Conservation (phyloP, 2,329 filamentous ascomycete genomes). For the Venturia asperata region DNA sequence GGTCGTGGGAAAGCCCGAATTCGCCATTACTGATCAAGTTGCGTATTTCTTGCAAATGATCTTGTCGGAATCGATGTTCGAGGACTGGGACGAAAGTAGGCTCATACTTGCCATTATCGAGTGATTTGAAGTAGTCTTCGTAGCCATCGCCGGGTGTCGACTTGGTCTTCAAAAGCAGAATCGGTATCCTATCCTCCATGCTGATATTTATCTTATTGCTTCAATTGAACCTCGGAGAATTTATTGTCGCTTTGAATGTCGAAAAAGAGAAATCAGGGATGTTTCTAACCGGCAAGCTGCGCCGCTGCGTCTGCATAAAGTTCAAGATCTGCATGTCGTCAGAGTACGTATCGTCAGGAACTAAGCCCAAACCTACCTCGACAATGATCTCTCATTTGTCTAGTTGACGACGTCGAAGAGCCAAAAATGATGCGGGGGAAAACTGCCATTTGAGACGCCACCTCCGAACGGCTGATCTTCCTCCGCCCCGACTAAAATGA, state of each 20-base stretch:
- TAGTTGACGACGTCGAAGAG: background rate
- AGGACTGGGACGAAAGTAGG: constrained; percentile 71
- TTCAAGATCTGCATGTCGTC: constrained; percentile 18
- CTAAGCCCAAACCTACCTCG: constrained; percentile 11
- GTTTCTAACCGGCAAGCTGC: background rate
- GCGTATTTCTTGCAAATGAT: constrained; percentile 49
- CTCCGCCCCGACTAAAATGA: constrained; percentile 19
- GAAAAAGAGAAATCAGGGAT: background rate
- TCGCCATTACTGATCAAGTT: constrained; percentile 41
- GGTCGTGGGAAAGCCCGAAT: constrained; percentile 26
- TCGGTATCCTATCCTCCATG: constrained; percentile 37
- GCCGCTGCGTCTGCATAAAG: background rate
- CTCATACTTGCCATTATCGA: constrained; percentile 45
- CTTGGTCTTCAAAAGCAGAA: constrained; percentile 72
- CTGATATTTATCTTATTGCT: constrained; percentile 17
- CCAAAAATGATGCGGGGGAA: background rate
- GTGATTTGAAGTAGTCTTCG: constrained; percentile 55
- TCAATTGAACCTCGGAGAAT: background rate
- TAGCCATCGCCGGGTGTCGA: constrained; percentile 67
- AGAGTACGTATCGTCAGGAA: constrained; percentile 26
- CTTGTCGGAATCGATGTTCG: constrained; percentile 59
- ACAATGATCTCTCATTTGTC: background rate
- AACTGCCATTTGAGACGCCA: background rate
- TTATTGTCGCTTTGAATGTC: background rate
- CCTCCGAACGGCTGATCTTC: background rate